A percentile compares a stretch with the other conserved stretches of the same genome.
Conservation (phyloP, 495 filamentous ascomycete genomes). For the Aspergillus sclerotiicarbonarius region DNA sequence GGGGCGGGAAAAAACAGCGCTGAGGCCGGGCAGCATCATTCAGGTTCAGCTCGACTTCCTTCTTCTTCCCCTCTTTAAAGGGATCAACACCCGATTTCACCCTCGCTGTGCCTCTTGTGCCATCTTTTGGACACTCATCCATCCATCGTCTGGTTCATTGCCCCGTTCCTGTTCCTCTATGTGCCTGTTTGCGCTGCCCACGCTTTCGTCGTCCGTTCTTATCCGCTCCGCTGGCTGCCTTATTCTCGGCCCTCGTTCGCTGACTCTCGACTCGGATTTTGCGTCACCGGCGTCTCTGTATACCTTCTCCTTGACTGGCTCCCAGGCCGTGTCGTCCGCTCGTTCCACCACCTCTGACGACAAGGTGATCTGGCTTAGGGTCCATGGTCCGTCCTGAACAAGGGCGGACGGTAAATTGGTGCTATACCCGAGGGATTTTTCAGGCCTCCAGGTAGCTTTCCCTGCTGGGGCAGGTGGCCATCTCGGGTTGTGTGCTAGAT, state of each 20-base stretch:
- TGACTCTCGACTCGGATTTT: slow-evolving; percentile 17
- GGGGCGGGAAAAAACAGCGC: background rate
- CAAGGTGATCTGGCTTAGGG: slow-evolving; percentile 54
- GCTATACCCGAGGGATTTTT: slow-evolving; percentile 8
- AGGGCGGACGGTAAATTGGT: slow-evolving; percentile 56
- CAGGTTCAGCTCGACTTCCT: slow-evolving; percentile 1
- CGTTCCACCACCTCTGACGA: slow-evolving; percentile 23
- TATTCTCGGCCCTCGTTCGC: slow-evolving; percentile 18
- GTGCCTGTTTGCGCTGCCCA: slow-evolving; percentile 34
- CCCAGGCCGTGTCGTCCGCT: slow-evolving; percentile 17
- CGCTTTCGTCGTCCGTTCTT: slow-evolving; percentile 33
- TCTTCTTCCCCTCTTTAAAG: slow-evolving; percentile 4
- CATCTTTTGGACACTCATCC: slow-evolving; percentile 11
- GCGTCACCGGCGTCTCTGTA: slow-evolving; percentile 7
- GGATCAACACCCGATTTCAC: background rate
- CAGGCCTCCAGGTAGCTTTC: slow-evolving; percentile 2
- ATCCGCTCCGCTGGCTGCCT: slow-evolving; percentile 32
- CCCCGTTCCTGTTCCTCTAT: slow-evolving; percentile 35
- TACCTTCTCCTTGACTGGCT: slow-evolving; percentile 17
- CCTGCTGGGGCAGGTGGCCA: slow-evolving; percentile 1
- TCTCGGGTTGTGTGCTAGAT: background rate
- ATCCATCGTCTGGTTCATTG: background rate
- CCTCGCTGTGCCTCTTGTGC: slow-evolving; percentile 3
- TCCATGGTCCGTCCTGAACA: slow-evolving; percentile 56
- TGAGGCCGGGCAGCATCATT: background rate